Percentiles rank a stretch among this genome's conserved stretches.
Evolutionary conservation across 2,329 filamentous ascomycete species (phyloP).

Genomic region (Hypoxylon sp.): DNA sequence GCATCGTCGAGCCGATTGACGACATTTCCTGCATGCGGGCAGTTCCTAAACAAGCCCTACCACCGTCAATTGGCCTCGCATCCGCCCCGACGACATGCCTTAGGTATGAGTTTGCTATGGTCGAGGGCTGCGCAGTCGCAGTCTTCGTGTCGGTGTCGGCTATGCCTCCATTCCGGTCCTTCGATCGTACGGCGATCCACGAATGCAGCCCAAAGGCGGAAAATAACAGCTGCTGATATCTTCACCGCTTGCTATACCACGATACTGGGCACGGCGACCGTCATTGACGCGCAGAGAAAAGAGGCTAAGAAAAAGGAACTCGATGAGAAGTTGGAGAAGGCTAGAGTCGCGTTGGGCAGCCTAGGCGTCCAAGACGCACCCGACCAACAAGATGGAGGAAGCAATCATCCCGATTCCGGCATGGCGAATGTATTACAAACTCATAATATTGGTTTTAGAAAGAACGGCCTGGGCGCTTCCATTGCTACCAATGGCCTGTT

Average conservation of each 20-base stretch:
- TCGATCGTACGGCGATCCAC: slow-evolving; percentile 66
- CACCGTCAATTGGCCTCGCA: slow-evolving; percentile 36
- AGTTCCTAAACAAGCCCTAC: slow-evolving; percentile 14
- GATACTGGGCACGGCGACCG: slow-evolving; percentile 74
- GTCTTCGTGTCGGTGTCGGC: slow-evolving; percentile 72
- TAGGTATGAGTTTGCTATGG: slow-evolving; percentile 77
- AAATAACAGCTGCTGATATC: slow-evolving; percentile 66
- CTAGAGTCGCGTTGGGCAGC: slow-evolving; percentile 62
- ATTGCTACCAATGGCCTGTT: slow-evolving; percentile 29
- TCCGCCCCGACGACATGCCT: slow-evolving; percentile 50
- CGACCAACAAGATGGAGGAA: slow-evolving; percentile 8
- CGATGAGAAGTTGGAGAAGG: slow-evolving; percentile 72
- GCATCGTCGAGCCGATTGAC: slow-evolving; percentile 20
- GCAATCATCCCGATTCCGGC: slow-evolving; percentile 3
- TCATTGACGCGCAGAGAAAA: slow-evolving; percentile 73
- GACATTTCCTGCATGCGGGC: slow-evolving; percentile 24
- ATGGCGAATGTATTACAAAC: neutral
- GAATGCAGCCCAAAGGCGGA: slow-evolving; percentile 64
- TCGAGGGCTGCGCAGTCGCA: slow-evolving; percentile 75
- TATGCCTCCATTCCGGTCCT: slow-evolving; percentile 68
- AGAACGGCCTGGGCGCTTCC: neutral
- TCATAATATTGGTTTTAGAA: neutral
- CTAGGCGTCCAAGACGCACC: slow-evolving; percentile 55
- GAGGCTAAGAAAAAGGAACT: slow-evolving; percentile 70
- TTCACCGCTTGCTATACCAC: slow-evolving; percentile 78